Base-by-base conservation (phyloP, 1,139 yeast species). In the Pichia sp. region DNA sequence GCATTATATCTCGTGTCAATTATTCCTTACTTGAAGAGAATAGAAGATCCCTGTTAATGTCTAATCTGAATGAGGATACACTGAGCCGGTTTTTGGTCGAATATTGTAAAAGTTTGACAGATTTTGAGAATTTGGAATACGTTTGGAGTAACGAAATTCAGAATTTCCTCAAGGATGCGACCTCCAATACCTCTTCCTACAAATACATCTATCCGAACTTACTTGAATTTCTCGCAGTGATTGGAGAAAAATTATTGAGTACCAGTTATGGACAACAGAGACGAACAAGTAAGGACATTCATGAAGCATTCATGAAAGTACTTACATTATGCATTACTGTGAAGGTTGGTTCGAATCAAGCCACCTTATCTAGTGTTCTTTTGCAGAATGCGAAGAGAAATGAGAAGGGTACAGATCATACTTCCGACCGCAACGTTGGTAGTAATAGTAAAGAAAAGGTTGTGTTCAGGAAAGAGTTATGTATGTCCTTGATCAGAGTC, bases 101-200 rank as follows among this genome's bases (percentile, higher is more conserved):
- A 1, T 87, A 87, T 52, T 60, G 79, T 16, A 62, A 63, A 7
- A 72, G 86, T 0, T 62, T 88, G 29, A 33, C 23, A 11, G 94
- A 84, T 43, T 70, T 69, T 43, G 94, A 86, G 47, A 76, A 85
- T 0, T 63, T 86, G 24, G 84, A 79, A 39, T 96, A 87, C 41
- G 67, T 85, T 19, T 86, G 88, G 79, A 56, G 56, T 15, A 24
- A 7, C 5, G 70, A 69, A 19, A 64, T 78, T 17, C 60, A 74
- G 30, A 59, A 57, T 6, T 86, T 84, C 49, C 63, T 83, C 45
- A 75, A 68, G 44, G 86, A 78, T 19, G 69, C 77, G 0, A 49
- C 67, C 28, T 58, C 69, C 12, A 74, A 76, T 48, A 56, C 69
- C 14, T 47, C 60, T n/a, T 52, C 62, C 3, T 84, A 74, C 53